These are phyloP conservation scores for Parietaria judaica DNA, from an alignment of 306 rosid species.

Conservation along the genomic window DNA sequence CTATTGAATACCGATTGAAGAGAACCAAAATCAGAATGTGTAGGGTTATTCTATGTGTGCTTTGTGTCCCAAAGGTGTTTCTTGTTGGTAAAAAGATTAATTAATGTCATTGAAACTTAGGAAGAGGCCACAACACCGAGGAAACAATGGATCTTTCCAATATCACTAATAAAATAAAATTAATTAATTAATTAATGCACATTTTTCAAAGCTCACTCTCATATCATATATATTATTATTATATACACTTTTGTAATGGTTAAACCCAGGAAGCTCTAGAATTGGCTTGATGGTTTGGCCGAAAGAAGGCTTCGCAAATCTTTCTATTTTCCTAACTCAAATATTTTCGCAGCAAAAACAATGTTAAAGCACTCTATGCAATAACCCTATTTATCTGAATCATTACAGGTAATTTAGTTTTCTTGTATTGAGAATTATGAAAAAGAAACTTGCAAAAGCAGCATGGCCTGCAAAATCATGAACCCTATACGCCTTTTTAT, in stretches of 20 bases:
- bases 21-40: neutral
- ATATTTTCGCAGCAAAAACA: conserved; percentile 13
- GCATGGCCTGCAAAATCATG: conserved; percentile 43
- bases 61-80: neutral
- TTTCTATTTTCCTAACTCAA: conserved; percentile 1
- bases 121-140: conserved; percentile 16
- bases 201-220: conserved; percentile 18
- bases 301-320: conserved; percentile 23
- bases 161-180: conserved; percentile 13
- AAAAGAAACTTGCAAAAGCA: conserved; percentile 18
- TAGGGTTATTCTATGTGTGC: neutral
- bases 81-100: conserved; percentile 9
- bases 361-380: neutral
- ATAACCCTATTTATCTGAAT: conserved; percentile 20
- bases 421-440: neutral
- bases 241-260: conserved; percentile 17
- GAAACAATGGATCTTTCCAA: conserved; percentile 32
- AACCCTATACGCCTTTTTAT: conserved; percentile 32
- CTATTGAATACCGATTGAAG: neutral
- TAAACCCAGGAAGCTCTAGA: conserved; percentile 23
- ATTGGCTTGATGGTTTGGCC: conserved; percentile 41
- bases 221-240: neutral
- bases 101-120: conserved; percentile 9
- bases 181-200: conserved; percentile 11
- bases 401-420: conserved; percentile 30